These are phyloP conservation scores for Hyphopichia burtonii DNA, from an alignment of 1,139 yeast genomes.

Conservation along the genomic window DNA sequence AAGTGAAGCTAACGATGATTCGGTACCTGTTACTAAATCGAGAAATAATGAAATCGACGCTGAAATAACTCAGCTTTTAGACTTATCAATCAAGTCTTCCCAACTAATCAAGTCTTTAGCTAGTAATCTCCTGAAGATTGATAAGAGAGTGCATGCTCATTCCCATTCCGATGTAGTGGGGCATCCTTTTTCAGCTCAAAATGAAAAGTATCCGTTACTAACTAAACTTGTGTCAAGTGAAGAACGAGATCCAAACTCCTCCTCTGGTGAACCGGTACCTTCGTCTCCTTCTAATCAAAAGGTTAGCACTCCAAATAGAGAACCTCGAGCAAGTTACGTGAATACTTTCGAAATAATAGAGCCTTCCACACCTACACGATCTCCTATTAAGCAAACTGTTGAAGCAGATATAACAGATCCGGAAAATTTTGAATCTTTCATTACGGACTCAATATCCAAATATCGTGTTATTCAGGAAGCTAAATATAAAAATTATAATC, in stretches of 20 bases:
- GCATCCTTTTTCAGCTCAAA: constrained; percentile 1
- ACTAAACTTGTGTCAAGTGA: neutral
- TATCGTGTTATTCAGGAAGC: constrained; percentile 30
- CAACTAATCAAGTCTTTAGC: constrained; percentile 3
- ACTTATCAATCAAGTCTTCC: constrained; percentile 6
- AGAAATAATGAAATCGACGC: constrained; percentile 4
- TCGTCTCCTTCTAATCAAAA: neutral
- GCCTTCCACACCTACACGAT: neutral
- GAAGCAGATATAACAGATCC: constrained; percentile 1
- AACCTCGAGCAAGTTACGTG: neutral
- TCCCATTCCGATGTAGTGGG: neutral
- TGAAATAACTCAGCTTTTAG: constrained; percentile 6
- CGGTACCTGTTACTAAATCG: neutral
- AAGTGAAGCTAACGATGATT: neutral
- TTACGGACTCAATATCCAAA: constrained; percentile 31
- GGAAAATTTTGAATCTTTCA: constrained; percentile 35
- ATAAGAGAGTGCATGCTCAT: constrained; percentile 4
- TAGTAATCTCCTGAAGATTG: constrained; percentile 5
- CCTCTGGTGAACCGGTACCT: no score
- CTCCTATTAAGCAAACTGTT: neutral
- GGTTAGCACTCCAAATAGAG: no score
- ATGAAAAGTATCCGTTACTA: constrained; percentile 4
- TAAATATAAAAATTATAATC: constrained; percentile 9
- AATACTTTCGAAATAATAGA: neutral
- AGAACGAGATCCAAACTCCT: no score